Conservation (phyloP, 176 grass and related monocot genomes). For the Oryza meridionalis region DNA sequence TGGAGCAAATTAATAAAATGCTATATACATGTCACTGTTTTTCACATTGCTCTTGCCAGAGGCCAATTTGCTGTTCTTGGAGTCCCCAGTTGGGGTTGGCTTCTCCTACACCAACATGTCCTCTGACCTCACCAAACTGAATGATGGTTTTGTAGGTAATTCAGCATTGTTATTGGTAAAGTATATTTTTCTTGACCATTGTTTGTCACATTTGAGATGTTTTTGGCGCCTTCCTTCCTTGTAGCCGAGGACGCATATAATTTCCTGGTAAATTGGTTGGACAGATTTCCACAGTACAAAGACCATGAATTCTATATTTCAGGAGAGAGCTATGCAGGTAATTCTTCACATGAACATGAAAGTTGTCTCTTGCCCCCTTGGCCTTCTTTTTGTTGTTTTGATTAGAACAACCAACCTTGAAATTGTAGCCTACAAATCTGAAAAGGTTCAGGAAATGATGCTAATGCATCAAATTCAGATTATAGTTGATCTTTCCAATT, state of each 20-base stretch:
- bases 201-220: background rate
- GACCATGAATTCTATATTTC: slow-evolving; percentile 67
- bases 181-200: background rate
- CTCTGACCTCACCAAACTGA: slow-evolving; percentile 41
- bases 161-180: background rate
- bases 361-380: background rate
- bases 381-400: background rate
- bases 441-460: background rate
- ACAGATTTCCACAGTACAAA: slow-evolving; percentile 68
- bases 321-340: slow-evolving; percentile 93
- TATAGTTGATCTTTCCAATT: background rate
- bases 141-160: slow-evolving; percentile 53
- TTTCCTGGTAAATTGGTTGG: slow-evolving; percentile 72
- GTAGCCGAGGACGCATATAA: slow-evolving; percentile 78
- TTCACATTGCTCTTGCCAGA: slow-evolving; percentile 23
- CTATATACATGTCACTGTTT: background rate
- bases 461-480: background rate
- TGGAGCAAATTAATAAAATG: background rate
- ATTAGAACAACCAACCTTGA: background rate
- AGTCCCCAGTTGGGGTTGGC: slow-evolving; percentile 48
- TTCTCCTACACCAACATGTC: slow-evolving; percentile 60
- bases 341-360: background rate
- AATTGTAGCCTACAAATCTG: background rate
- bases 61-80: slow-evolving; percentile 56
- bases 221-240: background rate